Percentiles rank a stretch among this genome's conserved stretches.
Evolutionary conservation across 768 basidiomycete genomes (phyloP).

Genomic region (Leccinum obscurum): DNA sequence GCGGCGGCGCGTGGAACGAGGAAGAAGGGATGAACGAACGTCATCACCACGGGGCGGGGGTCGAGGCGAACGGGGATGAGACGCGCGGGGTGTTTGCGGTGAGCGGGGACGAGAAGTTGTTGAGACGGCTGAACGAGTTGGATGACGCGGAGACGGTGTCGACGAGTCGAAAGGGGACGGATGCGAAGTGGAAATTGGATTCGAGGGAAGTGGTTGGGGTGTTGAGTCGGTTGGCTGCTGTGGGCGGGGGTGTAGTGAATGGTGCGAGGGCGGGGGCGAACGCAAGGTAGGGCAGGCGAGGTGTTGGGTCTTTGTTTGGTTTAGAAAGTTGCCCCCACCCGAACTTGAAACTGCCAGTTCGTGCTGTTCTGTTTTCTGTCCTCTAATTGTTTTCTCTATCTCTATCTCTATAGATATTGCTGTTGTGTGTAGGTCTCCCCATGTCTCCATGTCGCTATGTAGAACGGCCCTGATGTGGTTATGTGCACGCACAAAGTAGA

Average conservation of each 20-base stretch:
- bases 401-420: not conserved
- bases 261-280: not conserved
- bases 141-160: conserved; percentile 71
- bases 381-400: not conserved
- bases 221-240: conserved; percentile 22
- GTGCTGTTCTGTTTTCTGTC: not conserved
- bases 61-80: conserved; percentile 38
- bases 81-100: conserved; percentile 63
- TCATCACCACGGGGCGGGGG: not conserved
- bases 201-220: conserved; percentile 37
- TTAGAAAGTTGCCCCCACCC: not conserved
- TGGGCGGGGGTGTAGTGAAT: conserved; percentile 3
- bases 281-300: not conserved
- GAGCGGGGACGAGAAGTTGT: conserved; percentile 75
- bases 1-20: not conserved
- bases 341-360: not conserved
- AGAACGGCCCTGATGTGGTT: not conserved
- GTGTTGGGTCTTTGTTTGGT: too few relatives aligned
- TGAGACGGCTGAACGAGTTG: conserved; percentile 74
- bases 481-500: not conserved
- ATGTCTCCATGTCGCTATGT: not conserved
- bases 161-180: conserved; percentile 72
- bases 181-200: conserved; percentile 67
- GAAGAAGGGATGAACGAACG: conserved; percentile 11
- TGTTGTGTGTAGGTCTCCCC: not conserved